Base-by-base conservation (phyloP, 306 rosid species). In the Aeschynomene evenia region DNA sequence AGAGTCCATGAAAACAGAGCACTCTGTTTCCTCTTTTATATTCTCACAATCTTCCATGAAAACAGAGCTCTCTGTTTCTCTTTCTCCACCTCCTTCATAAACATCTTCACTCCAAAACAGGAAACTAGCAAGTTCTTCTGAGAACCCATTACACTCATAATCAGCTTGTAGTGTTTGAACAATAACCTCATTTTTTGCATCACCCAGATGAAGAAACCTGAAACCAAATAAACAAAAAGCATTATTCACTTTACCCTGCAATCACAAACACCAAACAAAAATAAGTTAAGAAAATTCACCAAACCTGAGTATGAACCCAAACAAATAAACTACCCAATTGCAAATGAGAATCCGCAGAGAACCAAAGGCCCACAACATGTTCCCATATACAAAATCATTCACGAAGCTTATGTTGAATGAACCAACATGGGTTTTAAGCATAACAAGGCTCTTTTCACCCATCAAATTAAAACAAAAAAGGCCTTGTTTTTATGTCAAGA, bases 221-320 rank as follows among this genome's bases (percentile, higher is more conserved):
- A 64, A 82, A 48, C 4, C 5, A 31, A 49, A 75, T n/a, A 14
- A 10, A 71, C 6, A 18, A 14, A 11, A 11, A 57, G 1, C 9
- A 28, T 42, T 31, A 28, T 6, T 52, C 18, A 40, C 3, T 11
- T 33, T 28, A n/a, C 36, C 13, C 18, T 72, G 33, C 12, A 65
- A n/a, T 46, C 9, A 36, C 14, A 40, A 70, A 51, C 66, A 71
- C 12, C 10, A 66, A 69, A 60, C 0, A 2, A 4, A 10, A 62
- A 3, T 1, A 3, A 40, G 3, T 15, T 12, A 6, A 29, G 0
- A 12, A 72, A 55, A 12, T 7, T 33, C 58, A 49, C 0, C 80
- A 67, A 74, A 90, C 94, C 96, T 70, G 63, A 71, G 57, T 7
- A 82, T 20, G 37, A 84, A 63, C 26, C 88, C 85, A 49, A 83